These are phyloP conservation scores for Brachypodium distachyon DNA, from an alignment of 202 grass and related monocot genomes.

Conservation along the genomic window DNA sequence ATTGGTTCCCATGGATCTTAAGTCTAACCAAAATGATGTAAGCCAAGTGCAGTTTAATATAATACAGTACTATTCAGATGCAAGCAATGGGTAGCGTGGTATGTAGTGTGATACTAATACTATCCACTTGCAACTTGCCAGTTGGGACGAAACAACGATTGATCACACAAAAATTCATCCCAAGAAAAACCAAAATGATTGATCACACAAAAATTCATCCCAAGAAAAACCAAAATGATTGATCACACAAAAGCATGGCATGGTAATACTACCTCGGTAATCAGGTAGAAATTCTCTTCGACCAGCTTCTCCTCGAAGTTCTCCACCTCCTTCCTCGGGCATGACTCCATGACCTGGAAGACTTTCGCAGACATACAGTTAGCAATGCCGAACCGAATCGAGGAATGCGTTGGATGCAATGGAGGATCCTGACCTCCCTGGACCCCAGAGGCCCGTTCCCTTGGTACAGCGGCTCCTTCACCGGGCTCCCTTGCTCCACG, in stretches of 20 bases:
- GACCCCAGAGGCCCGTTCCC: neutral
- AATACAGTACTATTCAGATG: too few relatives aligned
- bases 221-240: too few relatives aligned
- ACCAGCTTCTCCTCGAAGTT: constrained; percentile 52
- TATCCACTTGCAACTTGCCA: neutral
- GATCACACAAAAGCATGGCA: neutral
- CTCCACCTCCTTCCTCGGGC: constrained; percentile 49
- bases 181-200: too few relatives aligned
- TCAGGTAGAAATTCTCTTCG: constrained; percentile 79
- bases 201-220: too few relatives aligned
- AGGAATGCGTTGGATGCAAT: neutral
- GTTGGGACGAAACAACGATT: neutral
- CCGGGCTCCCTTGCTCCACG: constrained; percentile 51
- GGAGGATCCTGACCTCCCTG: constrained; percentile 31
- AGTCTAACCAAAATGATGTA: neutral
- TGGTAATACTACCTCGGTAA: constrained; percentile 40
- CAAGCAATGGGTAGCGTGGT: neutral
- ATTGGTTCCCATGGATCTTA: neutral
- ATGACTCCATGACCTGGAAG: constrained; percentile 66
- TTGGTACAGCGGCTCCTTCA: constrained; percentile 61
- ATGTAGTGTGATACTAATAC: neutral
- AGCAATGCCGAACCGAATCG: neutral
- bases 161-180: too few relatives aligned
- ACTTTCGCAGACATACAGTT: neutral
- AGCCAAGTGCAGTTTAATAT: neutral